phyloP scores from a whole-genome alignment of 2,329 filamentous ascomycete genomes.

The Ascochyta rabiei region DNA sequence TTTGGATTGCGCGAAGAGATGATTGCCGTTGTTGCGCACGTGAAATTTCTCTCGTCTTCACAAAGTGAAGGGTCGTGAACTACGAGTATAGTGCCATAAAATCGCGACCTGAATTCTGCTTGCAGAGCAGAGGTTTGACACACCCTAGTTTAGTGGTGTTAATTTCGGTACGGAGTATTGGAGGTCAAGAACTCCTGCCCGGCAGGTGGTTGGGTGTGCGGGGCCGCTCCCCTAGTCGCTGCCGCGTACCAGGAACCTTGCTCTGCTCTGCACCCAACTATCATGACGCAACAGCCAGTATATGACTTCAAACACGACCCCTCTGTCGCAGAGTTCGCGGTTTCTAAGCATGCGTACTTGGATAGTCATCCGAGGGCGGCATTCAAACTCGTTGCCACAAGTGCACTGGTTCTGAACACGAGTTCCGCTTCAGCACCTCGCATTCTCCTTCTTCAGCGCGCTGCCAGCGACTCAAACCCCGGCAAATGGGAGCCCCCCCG shows the following conservation, averaged over 20 bases:
- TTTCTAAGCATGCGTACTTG: conserved; percentile 4
- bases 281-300: not conserved
- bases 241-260: not conserved
- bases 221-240: not conserved
- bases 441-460: conserved; percentile 57
- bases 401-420: conserved; percentile 4
- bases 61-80: too few species aligned
- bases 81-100: too few species aligned
- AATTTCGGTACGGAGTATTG: too few species aligned
- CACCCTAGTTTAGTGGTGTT: too few species aligned
- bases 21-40: too few species aligned
- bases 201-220: not conserved
- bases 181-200: too few species aligned
- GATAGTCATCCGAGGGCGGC: not conserved
- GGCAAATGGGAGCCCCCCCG: conserved; percentile 57
- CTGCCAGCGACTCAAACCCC: conserved; percentile 54
- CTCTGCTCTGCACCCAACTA: not conserved
- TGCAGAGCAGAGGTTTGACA: too few species aligned
- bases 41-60: too few species aligned
- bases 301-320: not conserved
- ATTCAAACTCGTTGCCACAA: not conserved
- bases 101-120: too few species aligned
- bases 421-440: conserved; percentile 14
- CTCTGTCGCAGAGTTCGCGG: not conserved
- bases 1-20: too few species aligned